Evolutionary conservation across 495 filamentous ascomycete species (phyloP), one percentile per base, ranked within the genome.

Genomic region (Daldinia grandis): DNA sequence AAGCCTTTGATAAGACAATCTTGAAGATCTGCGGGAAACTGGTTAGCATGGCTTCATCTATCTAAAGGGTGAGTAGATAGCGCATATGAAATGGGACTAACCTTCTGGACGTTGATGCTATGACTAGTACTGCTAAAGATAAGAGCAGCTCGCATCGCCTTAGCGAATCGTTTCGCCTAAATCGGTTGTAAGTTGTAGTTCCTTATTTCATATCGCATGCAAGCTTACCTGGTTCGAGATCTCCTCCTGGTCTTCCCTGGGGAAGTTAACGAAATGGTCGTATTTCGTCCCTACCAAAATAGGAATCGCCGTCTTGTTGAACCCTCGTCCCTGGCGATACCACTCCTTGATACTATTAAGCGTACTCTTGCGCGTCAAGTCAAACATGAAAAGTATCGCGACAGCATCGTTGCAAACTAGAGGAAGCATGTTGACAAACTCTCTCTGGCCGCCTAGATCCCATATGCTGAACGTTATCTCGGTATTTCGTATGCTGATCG

Each of bases 401-500:
- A 99, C 95, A 1, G 95, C 95, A 76, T 99, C 95, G 78, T 99
- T 99, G 86, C 95, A 99, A 58, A 99, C 95, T 17, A 99, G 87
- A 6, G 95, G 95, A 40, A 99, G 85, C 95, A 99, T 99, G 82
- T 99, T 99, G 78, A 99, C 95, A 68, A 99, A 99, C 80, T 99
- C 95, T 71, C 95, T 89, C 83, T 99, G 95, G 69, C 95, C 95
- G 73, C 95, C 95, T 37, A 99, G 84, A 86, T 99, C 95, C 95
- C 95, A 99, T 77, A 99, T 99, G 49, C 92, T 96, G 81, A 99
- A 99, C 35, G 95, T 99, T 74, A 99, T 98, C 79, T 99, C 95
- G n/a, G 95, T 99, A 79, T 98, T 98, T 61, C 95, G 93, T 79
- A 99, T 99, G 62, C 92, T 95, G 77, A 99, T 98, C 10, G 95